Evolutionary conservation across 306 rosid genomes (phyloP).

Genomic region (Rosa persica): DNA sequence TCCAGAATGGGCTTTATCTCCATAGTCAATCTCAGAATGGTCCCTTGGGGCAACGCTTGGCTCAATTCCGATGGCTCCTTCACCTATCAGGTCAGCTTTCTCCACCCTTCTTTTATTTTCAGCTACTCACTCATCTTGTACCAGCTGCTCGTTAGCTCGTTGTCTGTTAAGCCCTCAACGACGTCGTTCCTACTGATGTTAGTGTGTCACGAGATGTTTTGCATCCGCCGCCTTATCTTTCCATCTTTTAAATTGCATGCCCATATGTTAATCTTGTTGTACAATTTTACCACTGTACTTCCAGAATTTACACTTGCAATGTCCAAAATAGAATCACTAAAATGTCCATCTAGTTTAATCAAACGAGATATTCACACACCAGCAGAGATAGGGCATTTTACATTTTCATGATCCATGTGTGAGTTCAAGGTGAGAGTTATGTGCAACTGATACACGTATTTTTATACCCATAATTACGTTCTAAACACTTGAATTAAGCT

Average conservation of each 20-base stretch:
- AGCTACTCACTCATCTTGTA: neutral
- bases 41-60: slow-evolving; percentile 95
- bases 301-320: neutral
- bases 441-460: too few relatives aligned
- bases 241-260: neutral
- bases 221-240: neutral
- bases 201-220: neutral
- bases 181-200: neutral
- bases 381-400: too few relatives aligned
- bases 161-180: neutral
- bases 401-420: too few relatives aligned
- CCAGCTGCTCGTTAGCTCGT: neutral
- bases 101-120: neutral
- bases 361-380: too few relatives aligned
- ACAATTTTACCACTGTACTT: neutral
- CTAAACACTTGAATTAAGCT: too few relatives aligned
- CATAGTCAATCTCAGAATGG: slow-evolving; percentile 65
- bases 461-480: too few relatives aligned
- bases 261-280: neutral
- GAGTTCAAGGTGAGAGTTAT: too few relatives aligned
- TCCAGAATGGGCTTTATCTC: slow-evolving; percentile 72
- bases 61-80: slow-evolving; percentile 48
- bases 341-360: too few relatives aligned
- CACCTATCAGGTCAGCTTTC: slow-evolving; percentile 55
- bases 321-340: too few relatives aligned